These are phyloP conservation scores for Schizochytrium sp. DNA, from an alignment of 108 stramenopile genomes.

Conservation along the genomic window DNA sequence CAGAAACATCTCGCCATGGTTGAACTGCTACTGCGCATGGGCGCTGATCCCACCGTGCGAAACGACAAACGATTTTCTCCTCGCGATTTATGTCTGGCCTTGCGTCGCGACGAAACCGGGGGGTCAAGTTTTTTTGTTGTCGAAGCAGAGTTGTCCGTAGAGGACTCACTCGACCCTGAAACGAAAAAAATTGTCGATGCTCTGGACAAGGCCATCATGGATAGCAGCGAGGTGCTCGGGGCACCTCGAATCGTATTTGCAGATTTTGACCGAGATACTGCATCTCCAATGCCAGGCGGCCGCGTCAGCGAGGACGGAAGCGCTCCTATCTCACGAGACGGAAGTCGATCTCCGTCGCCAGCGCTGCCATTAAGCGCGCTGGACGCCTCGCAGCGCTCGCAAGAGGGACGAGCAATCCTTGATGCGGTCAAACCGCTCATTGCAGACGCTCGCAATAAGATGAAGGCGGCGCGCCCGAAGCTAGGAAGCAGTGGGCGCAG, in stretches of 20 bases:
- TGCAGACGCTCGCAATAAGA: neutral
- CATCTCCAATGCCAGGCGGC: neutral
- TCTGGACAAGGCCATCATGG: neutral
- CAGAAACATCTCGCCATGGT: neutral
- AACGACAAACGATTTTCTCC: neutral
- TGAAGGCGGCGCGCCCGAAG: neutral
- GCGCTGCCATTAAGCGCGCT: too few species aligned
- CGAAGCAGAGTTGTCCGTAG: neutral
- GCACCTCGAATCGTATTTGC: neutral
- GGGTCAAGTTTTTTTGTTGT: neutral
- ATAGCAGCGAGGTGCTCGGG: neutral
- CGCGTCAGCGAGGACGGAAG: neutral
- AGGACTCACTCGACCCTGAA: neutral
- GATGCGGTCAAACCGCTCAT: constrained; percentile 8
- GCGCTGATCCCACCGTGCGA: neutral
- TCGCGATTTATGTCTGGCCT: neutral
- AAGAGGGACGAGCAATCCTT: neutral
- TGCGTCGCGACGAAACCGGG: neutral
- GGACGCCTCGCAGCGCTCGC: neutral
- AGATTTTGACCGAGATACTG: neutral
- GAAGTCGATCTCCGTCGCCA: too few species aligned
- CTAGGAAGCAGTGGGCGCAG: neutral
- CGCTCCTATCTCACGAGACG: too few species aligned
- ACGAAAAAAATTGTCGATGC: neutral
- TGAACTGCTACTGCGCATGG: neutral